phyloP scores from a whole-genome alignment of 139 green algal species.

The Chloropicon primus region DNA sequence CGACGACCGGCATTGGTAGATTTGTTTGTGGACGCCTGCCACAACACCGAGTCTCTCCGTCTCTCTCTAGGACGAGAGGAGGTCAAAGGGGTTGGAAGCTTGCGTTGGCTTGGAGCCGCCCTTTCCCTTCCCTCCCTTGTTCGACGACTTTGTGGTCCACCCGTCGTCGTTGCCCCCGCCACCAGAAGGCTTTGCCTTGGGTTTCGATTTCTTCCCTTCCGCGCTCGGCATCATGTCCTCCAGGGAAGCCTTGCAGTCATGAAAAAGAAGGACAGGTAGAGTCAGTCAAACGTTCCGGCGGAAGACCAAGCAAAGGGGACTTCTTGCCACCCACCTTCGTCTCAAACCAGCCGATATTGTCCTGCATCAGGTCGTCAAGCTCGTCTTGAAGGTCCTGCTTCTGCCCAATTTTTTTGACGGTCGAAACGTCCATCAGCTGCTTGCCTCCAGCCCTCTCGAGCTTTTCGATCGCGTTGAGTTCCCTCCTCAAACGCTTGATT shows the following conservation, averaged over 20 bases:
- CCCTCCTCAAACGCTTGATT: background rate
- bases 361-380: background rate
- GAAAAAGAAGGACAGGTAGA: no score
- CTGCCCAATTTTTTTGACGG: background rate
- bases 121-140: background rate
- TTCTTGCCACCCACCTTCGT: background rate
- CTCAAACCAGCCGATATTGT: conserved; percentile 2
- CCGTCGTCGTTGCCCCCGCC: no score
- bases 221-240: background rate
- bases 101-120: background rate
- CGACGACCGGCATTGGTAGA: no score
- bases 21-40: no score
- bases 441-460: background rate
- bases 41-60: no score
- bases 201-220: background rate
- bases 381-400: conserved; percentile 1
- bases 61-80: no score
- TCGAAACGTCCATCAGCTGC: conserved; percentile 1
- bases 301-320: no score
- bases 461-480: conserved; percentile 5
- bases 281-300: no score
- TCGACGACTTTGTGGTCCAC: background rate
- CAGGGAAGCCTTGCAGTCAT: no score
- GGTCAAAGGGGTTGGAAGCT: background rate
- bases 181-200: background rate